A percentile compares a stretch with the other conserved stretches of the same genome.
Evolutionary conservation across 306 rosid genomes (phyloP).

Genomic region (Albizia julibrissin): DNA sequence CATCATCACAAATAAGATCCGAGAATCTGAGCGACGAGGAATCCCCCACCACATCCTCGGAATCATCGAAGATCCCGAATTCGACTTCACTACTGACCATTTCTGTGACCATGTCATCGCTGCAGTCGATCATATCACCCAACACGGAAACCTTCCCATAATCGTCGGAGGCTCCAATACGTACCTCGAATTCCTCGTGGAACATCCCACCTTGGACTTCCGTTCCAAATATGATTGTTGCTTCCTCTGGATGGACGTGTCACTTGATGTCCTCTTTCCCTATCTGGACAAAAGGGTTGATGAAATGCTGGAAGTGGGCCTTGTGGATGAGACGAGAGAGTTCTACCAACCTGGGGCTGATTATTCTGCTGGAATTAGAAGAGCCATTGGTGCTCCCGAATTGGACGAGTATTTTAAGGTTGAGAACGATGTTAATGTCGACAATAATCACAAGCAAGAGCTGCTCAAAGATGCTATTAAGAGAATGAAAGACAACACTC

Average conservation of each 20-base stretch:
- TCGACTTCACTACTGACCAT: not conserved
- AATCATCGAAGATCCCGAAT: not conserved
- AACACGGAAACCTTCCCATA: slow-evolving; percentile 32
- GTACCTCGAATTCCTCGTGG: slow-evolving; percentile 14
- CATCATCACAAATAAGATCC: not conserved
- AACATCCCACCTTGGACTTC: slow-evolving; percentile 15
- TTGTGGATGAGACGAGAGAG: slow-evolving; percentile 24
- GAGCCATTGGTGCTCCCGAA: slow-evolving; percentile 43
- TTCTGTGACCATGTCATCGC: not conserved
- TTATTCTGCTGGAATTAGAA: slow-evolving; percentile 28
- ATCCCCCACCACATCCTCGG: not conserved
- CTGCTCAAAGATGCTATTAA: not conserved
- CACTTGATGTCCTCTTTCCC: slow-evolving; percentile 9
- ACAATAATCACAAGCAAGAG: not conserved
- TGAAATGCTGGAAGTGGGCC: slow-evolving; percentile 33
- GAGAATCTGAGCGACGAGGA: not conserved
- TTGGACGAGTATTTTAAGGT: slow-evolving; percentile 6
- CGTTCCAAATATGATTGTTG: slow-evolving; percentile 8
- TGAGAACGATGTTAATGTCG: slow-evolving; percentile 6
- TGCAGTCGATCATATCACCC: not conserved
- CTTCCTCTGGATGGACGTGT: slow-evolving; percentile 36
- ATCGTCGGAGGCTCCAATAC: slow-evolving; percentile 46
- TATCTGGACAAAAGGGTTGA: slow-evolving; percentile 31
- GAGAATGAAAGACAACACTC: slow-evolving; percentile 29
- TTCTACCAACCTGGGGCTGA: slow-evolving; percentile 10